Percentiles rank a stretch among this genome's conserved stretches.
These are phyloP conservation scores for Xylaria intraflava DNA, from an alignment of 495 filamentous ascomycete species.

Conservation along the genomic window DNA sequence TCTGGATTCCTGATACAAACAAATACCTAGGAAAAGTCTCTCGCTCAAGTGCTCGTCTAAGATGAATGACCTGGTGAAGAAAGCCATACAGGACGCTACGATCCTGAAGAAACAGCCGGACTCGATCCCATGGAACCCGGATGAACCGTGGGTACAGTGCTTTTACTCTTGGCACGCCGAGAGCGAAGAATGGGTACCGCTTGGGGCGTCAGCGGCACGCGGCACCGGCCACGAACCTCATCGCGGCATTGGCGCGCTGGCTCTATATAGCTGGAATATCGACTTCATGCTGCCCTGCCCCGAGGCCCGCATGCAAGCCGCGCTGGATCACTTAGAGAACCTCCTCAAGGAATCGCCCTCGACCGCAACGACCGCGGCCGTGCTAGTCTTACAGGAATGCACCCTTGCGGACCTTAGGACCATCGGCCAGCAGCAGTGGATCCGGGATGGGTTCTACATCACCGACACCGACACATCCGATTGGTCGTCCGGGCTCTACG, in stretches of 20 bases:
- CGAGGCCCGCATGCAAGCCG: slow-evolving; percentile 38
- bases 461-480: slow-evolving; percentile 36
- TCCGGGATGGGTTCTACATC: slow-evolving; percentile 38
- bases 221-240: not conserved
- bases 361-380: slow-evolving; percentile 12
- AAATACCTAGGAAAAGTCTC: no score
- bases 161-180: not conserved
- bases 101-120: not conserved
- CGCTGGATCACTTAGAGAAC: slow-evolving; percentile 33
- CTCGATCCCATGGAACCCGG: not conserved
- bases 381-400: slow-evolving; percentile 51
- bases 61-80: not conserved
- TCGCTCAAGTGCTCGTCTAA: no score
- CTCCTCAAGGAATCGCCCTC: slow-evolving; percentile 11
- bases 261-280: slow-evolving; percentile 40
- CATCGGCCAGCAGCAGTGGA: slow-evolving; percentile 35
- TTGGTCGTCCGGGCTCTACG: slow-evolving; percentile 32
- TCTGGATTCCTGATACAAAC: no score
- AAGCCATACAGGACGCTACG: not conserved
- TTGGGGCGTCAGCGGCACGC: not conserved
- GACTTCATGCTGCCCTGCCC: slow-evolving; percentile 38
- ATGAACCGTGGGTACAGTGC: not conserved
- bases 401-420: slow-evolving; percentile 31
- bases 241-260: not conserved
- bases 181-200: not conserved